These are phyloP conservation scores for Pythium plurisporium DNA, from an alignment of 352 stramenopile genomes.

Conservation along the genomic window DNA sequence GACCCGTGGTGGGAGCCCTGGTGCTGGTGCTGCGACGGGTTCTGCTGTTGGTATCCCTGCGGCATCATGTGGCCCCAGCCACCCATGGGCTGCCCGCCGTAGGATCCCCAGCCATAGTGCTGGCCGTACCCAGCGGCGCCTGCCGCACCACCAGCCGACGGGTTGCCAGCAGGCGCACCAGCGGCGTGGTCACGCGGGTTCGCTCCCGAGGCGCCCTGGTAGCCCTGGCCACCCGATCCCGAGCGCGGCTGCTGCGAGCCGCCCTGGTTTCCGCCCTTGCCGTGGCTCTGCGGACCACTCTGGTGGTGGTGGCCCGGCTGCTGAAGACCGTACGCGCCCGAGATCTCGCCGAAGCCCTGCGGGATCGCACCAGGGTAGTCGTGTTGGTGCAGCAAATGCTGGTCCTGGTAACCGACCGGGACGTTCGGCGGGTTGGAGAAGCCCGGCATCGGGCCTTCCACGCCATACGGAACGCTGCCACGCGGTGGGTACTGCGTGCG, in stretches of 20 bases:
- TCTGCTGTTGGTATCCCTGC: constrained; percentile 81
- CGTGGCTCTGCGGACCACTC: constrained; percentile 56
- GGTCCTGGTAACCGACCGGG: constrained; percentile 76
- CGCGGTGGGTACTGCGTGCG: constrained; percentile 81
- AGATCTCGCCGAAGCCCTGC: constrained; percentile 84
- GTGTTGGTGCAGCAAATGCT: constrained; percentile 80
- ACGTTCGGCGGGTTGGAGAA: constrained; percentile 78
- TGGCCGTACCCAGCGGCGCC: constrained; percentile 54
- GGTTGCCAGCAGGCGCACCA: constrained; percentile 59
- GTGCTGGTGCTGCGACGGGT: constrained; percentile 55
- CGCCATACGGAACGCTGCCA: constrained; percentile 78
- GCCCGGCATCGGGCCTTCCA: constrained; percentile 72
- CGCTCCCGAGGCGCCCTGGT: constrained; percentile 36
- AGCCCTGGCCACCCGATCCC: constrained; percentile 50
- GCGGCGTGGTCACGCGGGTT: constrained; percentile 54
- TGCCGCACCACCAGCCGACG: constrained; percentile 27
- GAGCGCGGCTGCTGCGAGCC: constrained; percentile 53
- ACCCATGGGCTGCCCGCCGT: constrained; percentile 67
- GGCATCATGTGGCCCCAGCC: constrained; percentile 83
- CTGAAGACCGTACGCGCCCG: constrained; percentile 59
- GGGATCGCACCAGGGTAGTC: constrained; percentile 71
- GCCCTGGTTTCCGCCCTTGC: constrained; percentile 48
- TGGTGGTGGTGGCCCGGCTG: constrained; percentile 49
- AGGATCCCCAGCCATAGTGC: constrained; percentile 82
- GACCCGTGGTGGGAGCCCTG: constrained; percentile 59